These are phyloP conservation scores for Cercospora sojina DNA, from an alignment of 2,329 filamentous ascomycete species.

Conservation along the genomic window DNA sequence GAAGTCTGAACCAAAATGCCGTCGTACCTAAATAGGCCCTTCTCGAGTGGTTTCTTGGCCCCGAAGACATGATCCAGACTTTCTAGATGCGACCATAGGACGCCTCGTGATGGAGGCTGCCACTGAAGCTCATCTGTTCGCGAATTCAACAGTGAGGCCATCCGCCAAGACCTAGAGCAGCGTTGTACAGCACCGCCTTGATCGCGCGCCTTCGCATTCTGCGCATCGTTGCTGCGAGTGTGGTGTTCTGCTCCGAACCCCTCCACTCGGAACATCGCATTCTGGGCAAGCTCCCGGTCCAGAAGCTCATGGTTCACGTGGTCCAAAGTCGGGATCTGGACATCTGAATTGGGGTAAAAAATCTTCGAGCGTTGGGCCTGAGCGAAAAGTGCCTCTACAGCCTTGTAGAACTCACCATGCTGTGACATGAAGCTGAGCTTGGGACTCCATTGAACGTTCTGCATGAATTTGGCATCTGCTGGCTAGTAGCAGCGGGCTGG, in stretches of 20 bases:
- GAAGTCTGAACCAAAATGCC: conserved; percentile 8
- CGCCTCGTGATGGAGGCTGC: neutral
- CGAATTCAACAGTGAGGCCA: neutral
- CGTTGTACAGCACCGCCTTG: neutral
- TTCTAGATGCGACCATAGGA: conserved; percentile 9
- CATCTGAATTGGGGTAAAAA: conserved; percentile 2
- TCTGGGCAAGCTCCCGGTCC: conserved; percentile 15
- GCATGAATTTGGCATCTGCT: conserved; percentile 40
- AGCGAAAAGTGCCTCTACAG: conserved; percentile 12
- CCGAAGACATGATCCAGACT: conserved; percentile 3
- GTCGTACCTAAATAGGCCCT: conserved; percentile 15
- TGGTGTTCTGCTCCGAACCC: conserved; percentile 39
- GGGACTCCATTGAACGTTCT: conserved; percentile 46
- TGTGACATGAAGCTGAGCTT: conserved; percentile 35
- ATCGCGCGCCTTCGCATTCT: conserved; percentile 29
- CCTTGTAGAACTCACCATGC: conserved; percentile 16
- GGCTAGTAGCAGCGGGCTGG: conserved; percentile 49
- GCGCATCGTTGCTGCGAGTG: conserved; percentile 26
- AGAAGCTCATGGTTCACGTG: conserved; percentile 3
- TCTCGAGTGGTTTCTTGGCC: neutral
- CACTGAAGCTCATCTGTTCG: conserved; percentile 1
- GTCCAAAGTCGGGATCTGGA: neutral
- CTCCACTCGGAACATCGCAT: conserved; percentile 21
- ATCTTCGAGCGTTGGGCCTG: conserved; percentile 8
- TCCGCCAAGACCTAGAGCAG: conserved; percentile 9